Percentiles rank a stretch among this genome's conserved stretches.
Conservation (phyloP, 1,284 basidiomycete species). For the Boletus mariae region DNA sequence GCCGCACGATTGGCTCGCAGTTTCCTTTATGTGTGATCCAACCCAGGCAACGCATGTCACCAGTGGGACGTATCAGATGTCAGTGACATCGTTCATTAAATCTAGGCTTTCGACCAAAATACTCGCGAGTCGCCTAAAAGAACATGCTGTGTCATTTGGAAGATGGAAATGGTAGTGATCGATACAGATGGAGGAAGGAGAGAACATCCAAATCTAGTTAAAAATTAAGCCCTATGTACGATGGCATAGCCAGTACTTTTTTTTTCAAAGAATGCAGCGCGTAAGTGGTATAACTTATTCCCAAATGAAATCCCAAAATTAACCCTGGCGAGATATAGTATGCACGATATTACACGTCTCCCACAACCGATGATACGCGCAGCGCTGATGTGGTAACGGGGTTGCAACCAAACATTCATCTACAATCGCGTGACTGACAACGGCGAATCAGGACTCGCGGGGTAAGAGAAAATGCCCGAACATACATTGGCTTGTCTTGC, state of each 20-base stretch:
- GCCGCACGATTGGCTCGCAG: slow-evolving; percentile 13
- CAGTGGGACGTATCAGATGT: slow-evolving; percentile 8
- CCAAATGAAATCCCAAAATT: slow-evolving; percentile 23
- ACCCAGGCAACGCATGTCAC: background rate
- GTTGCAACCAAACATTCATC: slow-evolving; percentile 19
- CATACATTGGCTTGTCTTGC: slow-evolving; percentile 22
- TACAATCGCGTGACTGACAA: slow-evolving; percentile 30
- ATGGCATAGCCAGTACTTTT: slow-evolving; percentile 26
- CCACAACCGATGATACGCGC: slow-evolving; percentile 24
- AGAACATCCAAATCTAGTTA: slow-evolving; percentile 9
- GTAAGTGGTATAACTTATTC: slow-evolving; percentile 30
- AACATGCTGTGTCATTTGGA: slow-evolving; percentile 6
- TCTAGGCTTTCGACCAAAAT: slow-evolving; percentile 9
- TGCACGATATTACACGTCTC: slow-evolving; percentile 8
- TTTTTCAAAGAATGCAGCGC: slow-evolving; percentile 15
- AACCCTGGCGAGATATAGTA: slow-evolving; percentile 25
- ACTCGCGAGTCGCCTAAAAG: background rate
- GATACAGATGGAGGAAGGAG: slow-evolving; percentile 13
- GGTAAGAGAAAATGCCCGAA: background rate
- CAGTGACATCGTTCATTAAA: slow-evolving; percentile 12
- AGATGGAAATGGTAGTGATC: slow-evolving; percentile 11
- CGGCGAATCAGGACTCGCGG: slow-evolving; percentile 12
- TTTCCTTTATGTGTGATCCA: slow-evolving; percentile 2
- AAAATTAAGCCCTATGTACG: slow-evolving; percentile 15
- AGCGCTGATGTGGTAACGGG: slow-evolving; percentile 19